Conservation (phyloP, 2,329 filamentous ascomycete genomes). For the Biscogniauxia sp. region DNA sequence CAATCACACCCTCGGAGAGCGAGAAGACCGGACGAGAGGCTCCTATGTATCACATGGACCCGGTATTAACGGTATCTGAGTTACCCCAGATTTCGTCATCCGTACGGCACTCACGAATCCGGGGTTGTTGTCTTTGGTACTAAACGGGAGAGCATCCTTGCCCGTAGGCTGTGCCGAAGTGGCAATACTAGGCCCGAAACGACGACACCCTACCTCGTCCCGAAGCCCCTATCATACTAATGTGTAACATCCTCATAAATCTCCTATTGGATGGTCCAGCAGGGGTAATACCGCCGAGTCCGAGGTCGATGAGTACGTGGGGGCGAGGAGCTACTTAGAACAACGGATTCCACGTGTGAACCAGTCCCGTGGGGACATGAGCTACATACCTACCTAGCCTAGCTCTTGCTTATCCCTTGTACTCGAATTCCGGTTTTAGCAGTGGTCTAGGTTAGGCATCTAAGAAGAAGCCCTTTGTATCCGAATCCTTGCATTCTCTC, state of each 20-base stretch:
- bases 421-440: neutral
- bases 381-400: neutral
- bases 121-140: neutral
- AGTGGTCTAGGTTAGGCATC: neutral
- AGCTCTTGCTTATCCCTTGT: neutral
- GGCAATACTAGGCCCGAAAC: neutral
- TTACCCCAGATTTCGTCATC: slow-evolving; percentile 1
- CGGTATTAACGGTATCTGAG: neutral
- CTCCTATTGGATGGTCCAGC: neutral
- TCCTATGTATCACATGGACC: neutral
- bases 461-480: neutral
- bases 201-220: neutral
- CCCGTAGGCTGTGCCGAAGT: neutral
- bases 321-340: neutral
- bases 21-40: neutral
- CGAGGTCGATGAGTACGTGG: neutral
- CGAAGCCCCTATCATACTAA: neutral
- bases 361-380: neutral
- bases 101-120: neutral
- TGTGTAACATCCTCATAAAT: neutral
- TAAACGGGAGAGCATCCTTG: neutral
- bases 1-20: neutral
- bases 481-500: neutral
- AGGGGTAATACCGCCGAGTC: neutral
- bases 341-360: neutral